A percentile compares a stretch with the other conserved stretches of the same genome.
phyloP scores from a whole-genome alignment of 2,329 filamentous ascomycete species.

The Paraphoma chrysanthemicola region DNA sequence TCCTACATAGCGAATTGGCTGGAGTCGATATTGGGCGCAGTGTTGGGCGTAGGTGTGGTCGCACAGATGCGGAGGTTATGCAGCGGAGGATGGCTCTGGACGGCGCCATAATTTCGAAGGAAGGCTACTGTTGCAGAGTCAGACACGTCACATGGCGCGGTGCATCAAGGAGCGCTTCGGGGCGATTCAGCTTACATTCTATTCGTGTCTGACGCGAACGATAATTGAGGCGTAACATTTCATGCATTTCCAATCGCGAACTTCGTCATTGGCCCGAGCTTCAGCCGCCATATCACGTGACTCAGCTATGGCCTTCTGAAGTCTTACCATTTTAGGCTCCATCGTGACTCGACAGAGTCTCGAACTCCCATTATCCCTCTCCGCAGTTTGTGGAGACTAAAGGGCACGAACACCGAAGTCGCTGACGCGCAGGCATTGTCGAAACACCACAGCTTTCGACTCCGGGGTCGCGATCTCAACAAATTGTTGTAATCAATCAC shows the following conservation, averaged over 20 bases:
- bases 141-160: conserved; percentile 12
- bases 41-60: conserved; percentile 24
- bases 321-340: neutral
- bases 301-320: conserved; percentile 12
- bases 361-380: neutral
- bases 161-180: conserved; percentile 1
- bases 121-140: conserved; percentile 9
- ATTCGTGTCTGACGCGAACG: conserved; percentile 10
- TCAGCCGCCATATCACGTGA: conserved; percentile 39
- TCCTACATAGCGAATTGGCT: conserved; percentile 9
- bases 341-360: neutral
- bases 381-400: neutral
- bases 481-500: conserved; percentile 18
- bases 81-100: conserved; percentile 39
- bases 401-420: neutral
- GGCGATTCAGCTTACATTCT: conserved; percentile 2
- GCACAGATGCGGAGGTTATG: conserved; percentile 24
- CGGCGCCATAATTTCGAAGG: conserved; percentile 38
- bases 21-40: conserved; percentile 27
- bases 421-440: neutral
- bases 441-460: conserved; percentile 3
- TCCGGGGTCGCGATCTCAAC: conserved; percentile 21
- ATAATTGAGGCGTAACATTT: conserved; percentile 19
- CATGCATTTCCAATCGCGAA: conserved; percentile 16
- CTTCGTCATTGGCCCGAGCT: conserved; percentile 42